phyloP scores from a whole-genome alignment of 257 asterid genomes.

The Solanum microdontum region DNA sequence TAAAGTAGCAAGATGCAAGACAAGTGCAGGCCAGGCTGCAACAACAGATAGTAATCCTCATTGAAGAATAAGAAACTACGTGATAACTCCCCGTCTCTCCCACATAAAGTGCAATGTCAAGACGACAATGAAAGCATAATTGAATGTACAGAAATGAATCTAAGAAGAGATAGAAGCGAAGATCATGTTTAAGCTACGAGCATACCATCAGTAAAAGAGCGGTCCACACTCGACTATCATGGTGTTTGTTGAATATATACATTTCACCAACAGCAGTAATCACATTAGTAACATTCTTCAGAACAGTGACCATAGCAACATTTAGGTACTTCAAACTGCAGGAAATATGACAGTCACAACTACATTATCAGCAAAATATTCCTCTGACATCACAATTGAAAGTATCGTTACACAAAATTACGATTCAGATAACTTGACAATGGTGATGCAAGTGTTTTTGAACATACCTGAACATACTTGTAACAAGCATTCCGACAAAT shows the following conservation, averaged over 20 bases:
- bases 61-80: neutral
- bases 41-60: neutral
- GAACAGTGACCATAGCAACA: slow-evolving; percentile 95
- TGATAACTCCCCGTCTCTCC: neutral
- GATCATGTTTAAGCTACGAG: neutral
- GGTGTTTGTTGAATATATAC: slow-evolving; percentile 84
- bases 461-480: slow-evolving; percentile 78
- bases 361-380: neutral
- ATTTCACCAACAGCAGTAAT: slow-evolving; percentile 96
- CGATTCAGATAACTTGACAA: neutral
- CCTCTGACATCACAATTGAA: neutral
- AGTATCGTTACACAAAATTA: neutral
- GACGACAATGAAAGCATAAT: neutral
- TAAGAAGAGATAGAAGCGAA: neutral
- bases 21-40: neutral
- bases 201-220: slow-evolving; percentile 90
- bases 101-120: neutral
- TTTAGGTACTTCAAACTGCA: slow-evolving; percentile 81
- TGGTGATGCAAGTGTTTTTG: neutral
- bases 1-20: neutral
- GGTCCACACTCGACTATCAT: slow-evolving; percentile 82
- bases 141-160: neutral
- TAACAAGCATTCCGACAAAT: slow-evolving; percentile 91
- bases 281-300: slow-evolving; percentile 95
- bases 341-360: neutral